Percentiles rank a stretch among this genome's conserved stretches.
Conservation (phyloP, 805 yeast species). For the Candida awuae region DNA sequence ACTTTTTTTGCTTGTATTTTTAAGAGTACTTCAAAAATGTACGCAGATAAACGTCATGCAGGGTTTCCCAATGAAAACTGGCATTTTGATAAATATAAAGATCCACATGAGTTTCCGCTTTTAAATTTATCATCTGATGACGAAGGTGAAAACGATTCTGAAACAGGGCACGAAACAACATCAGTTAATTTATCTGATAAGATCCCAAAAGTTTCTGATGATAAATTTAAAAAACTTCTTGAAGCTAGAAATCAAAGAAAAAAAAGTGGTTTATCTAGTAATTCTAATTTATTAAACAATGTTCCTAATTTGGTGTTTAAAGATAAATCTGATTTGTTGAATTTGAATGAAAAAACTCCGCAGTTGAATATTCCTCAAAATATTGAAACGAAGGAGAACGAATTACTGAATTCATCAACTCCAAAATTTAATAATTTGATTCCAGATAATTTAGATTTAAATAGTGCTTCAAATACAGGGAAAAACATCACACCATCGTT, state of each 20-base stretch:
- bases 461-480: neutral
- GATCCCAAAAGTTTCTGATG: slow-evolving; percentile 7
- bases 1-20: neutral
- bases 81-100: slow-evolving; percentile 10
- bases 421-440: slow-evolving; percentile 4
- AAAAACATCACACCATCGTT: neutral
- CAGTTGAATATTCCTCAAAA: neutral
- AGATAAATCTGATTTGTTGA: neutral
- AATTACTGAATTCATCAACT: slow-evolving; percentile 4
- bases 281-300: neutral
- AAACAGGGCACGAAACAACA: neutral
- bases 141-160: neutral
- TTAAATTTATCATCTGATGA: slow-evolving; percentile 7
- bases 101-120: slow-evolving; percentile 10
- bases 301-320: slow-evolving; percentile 1
- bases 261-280: neutral
- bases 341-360: neutral
- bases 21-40: neutral
- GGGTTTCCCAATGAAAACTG: slow-evolving; percentile 5
- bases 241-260: slow-evolving; percentile 1
- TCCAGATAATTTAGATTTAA: neutral
- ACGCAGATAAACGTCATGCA: neutral
- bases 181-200: slow-evolving; percentile 6
- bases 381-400: neutral
- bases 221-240: slow-evolving; percentile 2